Base-by-base conservation (phyloP, 2,329 filamentous ascomycete genomes). In the Curvularia hawaiiensis region DNA sequence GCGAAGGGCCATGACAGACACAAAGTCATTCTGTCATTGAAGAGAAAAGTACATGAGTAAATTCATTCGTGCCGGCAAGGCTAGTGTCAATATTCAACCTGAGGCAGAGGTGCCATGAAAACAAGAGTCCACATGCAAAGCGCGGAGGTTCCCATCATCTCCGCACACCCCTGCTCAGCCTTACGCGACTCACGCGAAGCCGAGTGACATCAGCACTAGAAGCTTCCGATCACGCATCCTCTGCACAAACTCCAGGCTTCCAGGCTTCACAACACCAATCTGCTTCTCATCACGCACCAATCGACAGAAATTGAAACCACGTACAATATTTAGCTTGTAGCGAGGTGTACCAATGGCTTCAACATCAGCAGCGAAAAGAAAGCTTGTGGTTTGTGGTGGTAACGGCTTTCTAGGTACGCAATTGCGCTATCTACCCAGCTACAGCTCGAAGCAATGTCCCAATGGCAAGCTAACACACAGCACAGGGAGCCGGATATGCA, bases 361-460 rank as follows among this genome's bases (percentile, higher is more conserved):
- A 62, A 82, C 84, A 11, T 51, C 54, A 52, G 81, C 84, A 63
- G 83, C 84, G 49, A 81, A 86, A 56, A 97, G 92, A 79, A 89
- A 87, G 78, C 82, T 99, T 43, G 88, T 98, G 41, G 92, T 99
- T 53, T 96, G 91, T 65, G 95, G 95, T 66, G 94, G 94, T 58
- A 97, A 91, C 77, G 94, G 95, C 33, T 99, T 98, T 75, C 79
- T 99, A 26, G 92, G 92, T 78, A 72, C 30, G 73, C 44, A 46
- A 20, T 14, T 8, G 11, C 18, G 12, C 16, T 7, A 7, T 31
- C 26, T 46, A 31, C 3, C 6, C n/a, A 18, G 10, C 28, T n/a
- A 3, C 7, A 46, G n/a, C 11, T 11, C 31, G 26, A 14, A 20
- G 22, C 26, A 31, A 31, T 11, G 8, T 11, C 5, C 28, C 16